Evolutionary conservation across 768 basidiomycete species (phyloP).

Genomic region (Lentinus brumalis): DNA sequence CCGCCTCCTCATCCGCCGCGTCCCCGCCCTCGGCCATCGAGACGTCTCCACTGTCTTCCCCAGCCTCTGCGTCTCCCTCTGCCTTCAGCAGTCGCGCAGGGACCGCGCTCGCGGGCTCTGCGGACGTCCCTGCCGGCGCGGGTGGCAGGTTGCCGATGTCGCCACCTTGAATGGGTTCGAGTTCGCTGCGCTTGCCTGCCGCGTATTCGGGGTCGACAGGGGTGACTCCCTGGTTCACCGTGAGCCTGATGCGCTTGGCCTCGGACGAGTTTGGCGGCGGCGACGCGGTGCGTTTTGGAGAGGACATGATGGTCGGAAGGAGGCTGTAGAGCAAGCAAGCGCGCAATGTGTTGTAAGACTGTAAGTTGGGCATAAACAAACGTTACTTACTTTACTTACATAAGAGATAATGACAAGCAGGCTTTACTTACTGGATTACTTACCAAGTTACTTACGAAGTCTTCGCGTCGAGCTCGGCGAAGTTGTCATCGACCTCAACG

Average conservation of each 20-base stretch:
- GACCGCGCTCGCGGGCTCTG: constrained; percentile 34
- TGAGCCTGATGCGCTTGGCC: constrained; percentile 37
- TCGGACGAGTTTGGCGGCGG: constrained; percentile 35
- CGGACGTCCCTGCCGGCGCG: constrained; percentile 35
- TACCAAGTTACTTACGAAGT: too few relatives aligned
- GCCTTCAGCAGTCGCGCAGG: constrained; percentile 41
- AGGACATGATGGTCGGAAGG: constrained; percentile 25
- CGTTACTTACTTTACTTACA: too few relatives aligned
- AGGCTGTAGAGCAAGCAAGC: constrained; percentile 1
- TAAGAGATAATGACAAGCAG: too few relatives aligned
- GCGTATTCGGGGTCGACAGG: constrained; percentile 81
- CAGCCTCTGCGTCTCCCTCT: constrained; percentile 62
- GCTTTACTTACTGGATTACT: too few relatives aligned
- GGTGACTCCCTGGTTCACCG: constrained; percentile 60
- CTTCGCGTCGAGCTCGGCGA: background rate
- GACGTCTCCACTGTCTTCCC: constrained; percentile 65
- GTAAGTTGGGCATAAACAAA: background rate
- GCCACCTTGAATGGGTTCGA: constrained; percentile 80
- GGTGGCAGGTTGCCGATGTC: constrained; percentile 75
- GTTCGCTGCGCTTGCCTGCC: constrained; percentile 84
- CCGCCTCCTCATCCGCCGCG: too few relatives aligned
- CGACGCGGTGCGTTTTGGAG: constrained; percentile 40
- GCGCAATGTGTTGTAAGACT: background rate
- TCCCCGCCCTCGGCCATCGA: too few relatives aligned
- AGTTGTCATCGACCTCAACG: background rate